Percentiles rank a stretch among this genome's conserved stretches.
Evolutionary conservation across 2,329 filamentous ascomycete species (phyloP).

Genomic region (Exophiala calicioides): DNA sequence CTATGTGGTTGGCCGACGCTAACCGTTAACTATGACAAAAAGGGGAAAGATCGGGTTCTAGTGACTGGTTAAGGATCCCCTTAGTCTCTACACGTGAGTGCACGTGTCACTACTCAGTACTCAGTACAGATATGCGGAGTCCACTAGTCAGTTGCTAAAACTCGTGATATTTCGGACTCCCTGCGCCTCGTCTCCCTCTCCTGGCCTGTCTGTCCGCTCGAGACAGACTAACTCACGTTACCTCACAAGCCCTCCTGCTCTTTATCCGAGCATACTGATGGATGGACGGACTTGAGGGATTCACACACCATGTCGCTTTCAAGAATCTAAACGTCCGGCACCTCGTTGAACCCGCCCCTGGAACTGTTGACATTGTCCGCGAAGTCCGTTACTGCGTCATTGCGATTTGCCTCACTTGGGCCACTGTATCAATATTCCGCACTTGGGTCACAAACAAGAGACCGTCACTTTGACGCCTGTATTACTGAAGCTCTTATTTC

Average conservation of each 20-base stretch:
- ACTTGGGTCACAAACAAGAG: conserved; percentile 19
- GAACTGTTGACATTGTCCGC: conserved; percentile 50
- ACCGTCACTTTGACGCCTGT: conserved; percentile 10
- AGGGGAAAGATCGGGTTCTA: no score
- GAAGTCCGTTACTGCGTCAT: conserved; percentile 55
- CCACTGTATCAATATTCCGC: conserved; percentile 26
- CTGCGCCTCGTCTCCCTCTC: no score
- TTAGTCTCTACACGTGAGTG: no score
- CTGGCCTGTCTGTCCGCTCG: no score
- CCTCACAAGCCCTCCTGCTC: conserved; percentile 2
- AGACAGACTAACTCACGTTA: no score
- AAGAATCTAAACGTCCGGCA: conserved; percentile 51
- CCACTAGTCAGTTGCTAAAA: no score
- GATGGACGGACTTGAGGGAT: conserved; percentile 43
- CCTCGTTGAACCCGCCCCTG: conserved; percentile 53
- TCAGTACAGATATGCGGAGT: no score
- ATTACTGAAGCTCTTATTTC: conserved; percentile 1
- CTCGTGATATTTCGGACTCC: no score
- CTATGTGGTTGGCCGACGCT: no score
- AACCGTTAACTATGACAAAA: no score
- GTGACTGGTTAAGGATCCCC: no score
- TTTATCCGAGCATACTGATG: not conserved
- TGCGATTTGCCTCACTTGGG: conserved; percentile 48
- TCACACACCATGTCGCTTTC: conserved; percentile 49
- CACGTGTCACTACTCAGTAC: no score